Percentiles rank a stretch among this genome's conserved stretches.
Conservation (phyloP, 331 rosid species). For the Spiraea crenata region DNA sequence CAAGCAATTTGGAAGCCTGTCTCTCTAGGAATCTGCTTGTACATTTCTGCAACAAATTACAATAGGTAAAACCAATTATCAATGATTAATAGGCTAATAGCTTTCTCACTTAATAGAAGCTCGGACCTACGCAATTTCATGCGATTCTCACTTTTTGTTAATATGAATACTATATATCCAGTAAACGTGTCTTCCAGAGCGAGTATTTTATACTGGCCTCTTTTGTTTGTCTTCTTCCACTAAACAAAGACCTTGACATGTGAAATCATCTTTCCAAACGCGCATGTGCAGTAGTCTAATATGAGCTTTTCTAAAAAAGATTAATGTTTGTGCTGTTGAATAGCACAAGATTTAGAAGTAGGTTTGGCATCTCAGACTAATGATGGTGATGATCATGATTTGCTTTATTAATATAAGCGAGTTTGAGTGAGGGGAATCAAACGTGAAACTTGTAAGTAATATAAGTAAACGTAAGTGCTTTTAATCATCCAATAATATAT, state of each 20-base stretch:
- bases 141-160: conserved; percentile 7
- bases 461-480: no score
- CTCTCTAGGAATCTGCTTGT: conserved; percentile 32
- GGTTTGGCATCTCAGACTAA: neutral
- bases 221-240: conserved; percentile 1
- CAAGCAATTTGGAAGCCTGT: conserved; percentile 73
- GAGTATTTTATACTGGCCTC: neutral
- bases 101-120: neutral
- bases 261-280: conserved; percentile 32
- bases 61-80: neutral
- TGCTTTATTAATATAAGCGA: neutral
- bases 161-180: neutral
- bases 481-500: neutral
- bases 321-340: conserved; percentile 1
- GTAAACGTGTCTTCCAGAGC: neutral
- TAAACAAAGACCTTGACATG: conserved; percentile 7
- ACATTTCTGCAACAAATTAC: conserved; percentile 4
- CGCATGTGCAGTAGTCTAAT: conserved; percentile 30
- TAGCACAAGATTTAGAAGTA: conserved; percentile 5
- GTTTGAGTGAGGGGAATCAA: no score
- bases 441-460: no score
- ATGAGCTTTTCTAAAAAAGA: conserved; percentile 11
- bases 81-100: neutral
- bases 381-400: neutral
- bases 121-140: conserved; percentile 15